Base-by-base conservation (phyloP, 106 monocot genomes). In the Platanthera guangdongensis region DNA sequence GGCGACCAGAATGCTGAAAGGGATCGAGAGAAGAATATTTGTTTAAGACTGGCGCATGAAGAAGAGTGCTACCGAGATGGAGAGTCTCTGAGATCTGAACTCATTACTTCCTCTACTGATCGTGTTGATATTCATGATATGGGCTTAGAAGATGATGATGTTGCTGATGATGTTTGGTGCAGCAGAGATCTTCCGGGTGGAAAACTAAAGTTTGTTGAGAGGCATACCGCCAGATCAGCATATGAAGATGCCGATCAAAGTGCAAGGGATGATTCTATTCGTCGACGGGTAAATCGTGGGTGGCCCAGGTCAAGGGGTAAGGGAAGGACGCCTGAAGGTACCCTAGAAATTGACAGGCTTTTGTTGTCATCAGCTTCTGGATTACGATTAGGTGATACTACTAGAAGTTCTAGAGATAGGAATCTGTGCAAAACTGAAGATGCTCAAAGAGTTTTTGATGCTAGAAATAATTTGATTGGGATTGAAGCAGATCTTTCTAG, bases 171-270 rank as follows among this genome's bases (percentile, higher is more conserved):
- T 50, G 73, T 63, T 52, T 74, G 75, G 80, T 71, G 86, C 19
- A 74, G 72, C 32, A 78, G 45, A 59, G 85, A 79, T 73, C 28
- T 79, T 6, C 51, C 30, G 77, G 81, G 82, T 78, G 84, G 79
- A 80, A 87, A 77, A 77, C 78, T 77, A 62, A 87, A 77, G 60
- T 49, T 53, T 77, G 71, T 68, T 49, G 90, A 90, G 47, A 79
- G 80, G 55, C 78, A 76, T 76, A 76, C 60, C 77, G 68, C 75
- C 63, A 78, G 73, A 79, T 76, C 71, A 30, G 25, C 52, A 16
- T 81, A 87, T 53, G 90, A 87, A 45, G 83, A 86, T 75, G 25
- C 47, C 9, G 90, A 87, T 75, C 90, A 88, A 69, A 88, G 82
- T 86, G 16, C 18, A 14, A 82, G 82, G 75, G 88, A 86, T 74